Evolutionary conservation across 2,329 filamentous ascomycete species (phyloP).

Genomic region (Neodidymelliopsis sp.): DNA sequence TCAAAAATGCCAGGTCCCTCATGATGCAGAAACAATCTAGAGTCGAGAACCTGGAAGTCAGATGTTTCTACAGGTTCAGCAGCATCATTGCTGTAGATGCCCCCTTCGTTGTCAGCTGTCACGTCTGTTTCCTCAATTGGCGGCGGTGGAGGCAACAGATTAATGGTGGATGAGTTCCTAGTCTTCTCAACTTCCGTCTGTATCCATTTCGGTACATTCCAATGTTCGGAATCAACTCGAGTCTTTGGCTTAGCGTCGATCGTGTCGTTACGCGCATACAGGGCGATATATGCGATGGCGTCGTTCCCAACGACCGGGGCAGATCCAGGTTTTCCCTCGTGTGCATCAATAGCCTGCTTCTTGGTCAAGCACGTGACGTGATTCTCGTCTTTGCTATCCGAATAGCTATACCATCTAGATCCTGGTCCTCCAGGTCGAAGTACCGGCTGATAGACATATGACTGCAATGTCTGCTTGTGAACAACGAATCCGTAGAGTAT

Average conservation of each 20-base stretch:
- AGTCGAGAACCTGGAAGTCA: slow-evolving; percentile 46
- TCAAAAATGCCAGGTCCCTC: slow-evolving; percentile 50
- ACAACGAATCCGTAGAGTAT: slow-evolving; percentile 67
- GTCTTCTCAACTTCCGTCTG: slow-evolving; percentile 36
- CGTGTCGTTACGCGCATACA: slow-evolving; percentile 63
- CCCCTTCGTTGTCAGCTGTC: slow-evolving; percentile 11
- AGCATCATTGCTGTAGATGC: neutral
- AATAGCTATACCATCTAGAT: slow-evolving; percentile 66
- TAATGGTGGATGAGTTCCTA: slow-evolving; percentile 21
- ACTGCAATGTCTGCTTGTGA: slow-evolving; percentile 65
- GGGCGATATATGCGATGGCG: slow-evolving; percentile 61
- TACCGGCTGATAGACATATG: slow-evolving; percentile 66
- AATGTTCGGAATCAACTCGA: slow-evolving; percentile 54
- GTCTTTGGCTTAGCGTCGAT: slow-evolving; percentile 49
- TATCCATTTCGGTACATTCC: slow-evolving; percentile 56
- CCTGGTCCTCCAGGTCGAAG: slow-evolving; percentile 64
- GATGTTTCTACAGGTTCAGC: slow-evolving; percentile 18
- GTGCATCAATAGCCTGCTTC: slow-evolving; percentile 60
- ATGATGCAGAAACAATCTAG: slow-evolving; percentile 42
- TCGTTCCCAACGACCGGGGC: slow-evolving; percentile 53
- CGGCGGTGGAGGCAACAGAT: slow-evolving; percentile 22
- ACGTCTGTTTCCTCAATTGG: slow-evolving; percentile 9
- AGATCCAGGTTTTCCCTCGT: slow-evolving; percentile 56
- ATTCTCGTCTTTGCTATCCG: slow-evolving; percentile 61
- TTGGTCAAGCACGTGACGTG: slow-evolving; percentile 64